Evolutionary conservation across 2,329 filamentous ascomycete species (phyloP).

Genomic region (Trichoderma sp.): DNA sequence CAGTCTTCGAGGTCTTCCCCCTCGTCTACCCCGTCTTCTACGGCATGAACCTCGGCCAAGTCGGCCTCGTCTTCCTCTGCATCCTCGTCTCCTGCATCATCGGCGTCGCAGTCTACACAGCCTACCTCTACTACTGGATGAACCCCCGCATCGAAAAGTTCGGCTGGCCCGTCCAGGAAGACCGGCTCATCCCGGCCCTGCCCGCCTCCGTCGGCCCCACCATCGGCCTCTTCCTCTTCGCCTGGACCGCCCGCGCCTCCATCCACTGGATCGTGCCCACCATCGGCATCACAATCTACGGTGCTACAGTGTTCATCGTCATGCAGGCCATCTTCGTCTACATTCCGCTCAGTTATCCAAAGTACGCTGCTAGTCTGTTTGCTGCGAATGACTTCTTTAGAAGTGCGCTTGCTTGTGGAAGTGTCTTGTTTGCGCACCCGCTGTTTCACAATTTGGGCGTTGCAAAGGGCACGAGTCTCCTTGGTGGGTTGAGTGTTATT

Average conservation of each 20-base stretch:
- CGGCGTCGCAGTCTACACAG: slow-evolving; percentile 47
- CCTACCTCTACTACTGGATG: slow-evolving; percentile 52
- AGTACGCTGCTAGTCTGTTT: slow-evolving; percentile 57
- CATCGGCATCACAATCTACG: slow-evolving; percentile 57
- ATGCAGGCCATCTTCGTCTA: slow-evolving; percentile 62
- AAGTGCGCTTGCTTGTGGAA: slow-evolving; percentile 56
- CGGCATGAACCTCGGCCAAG: slow-evolving; percentile 55
- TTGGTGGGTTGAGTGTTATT: slow-evolving; percentile 53
- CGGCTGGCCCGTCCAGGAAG: slow-evolving; percentile 52
- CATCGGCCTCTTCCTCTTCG: slow-evolving; percentile 60
- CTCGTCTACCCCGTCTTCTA: slow-evolving; percentile 60
- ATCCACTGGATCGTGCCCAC: slow-evolving; percentile 56
- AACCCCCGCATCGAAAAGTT: slow-evolving; percentile 47
- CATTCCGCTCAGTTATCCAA: slow-evolving; percentile 53
- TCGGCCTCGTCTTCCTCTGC: slow-evolving; percentile 60
- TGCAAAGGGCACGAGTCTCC: slow-evolving; percentile 52
- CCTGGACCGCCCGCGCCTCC: slow-evolving; percentile 51
- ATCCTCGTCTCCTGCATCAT: slow-evolving; percentile 57
- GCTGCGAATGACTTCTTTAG: slow-evolving; percentile 60
- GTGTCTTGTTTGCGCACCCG: slow-evolving; percentile 58
- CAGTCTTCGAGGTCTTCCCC: slow-evolving; percentile 63
- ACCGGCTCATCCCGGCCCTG: slow-evolving; percentile 55
- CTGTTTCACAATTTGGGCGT: slow-evolving; percentile 60
- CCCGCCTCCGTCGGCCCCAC: slow-evolving; percentile 51
- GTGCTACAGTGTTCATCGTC: slow-evolving; percentile 50